Base-by-base conservation (phyloP, 768 basidiomycete species). In the Panus rudis region DNA sequence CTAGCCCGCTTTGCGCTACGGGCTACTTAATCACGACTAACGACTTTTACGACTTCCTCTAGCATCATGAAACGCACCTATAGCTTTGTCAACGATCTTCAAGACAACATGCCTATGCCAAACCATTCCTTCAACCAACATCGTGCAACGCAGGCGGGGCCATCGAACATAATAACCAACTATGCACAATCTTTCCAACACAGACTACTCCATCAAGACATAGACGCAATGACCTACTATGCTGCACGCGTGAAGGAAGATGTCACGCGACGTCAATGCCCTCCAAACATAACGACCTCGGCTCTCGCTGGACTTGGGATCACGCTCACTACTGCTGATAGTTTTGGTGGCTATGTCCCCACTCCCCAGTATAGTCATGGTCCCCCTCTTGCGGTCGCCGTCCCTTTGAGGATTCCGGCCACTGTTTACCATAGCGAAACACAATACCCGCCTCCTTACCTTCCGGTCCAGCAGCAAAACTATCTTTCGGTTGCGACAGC, bases 131-230 rank as follows among this genome's bases (percentile, higher is more conserved):
- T 43, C 17, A 46, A 39, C n/a, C 42, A 40, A 25, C 44, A 45
- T 40, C 41, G 27, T 35, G 53, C 50, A 43, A 43, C 49, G 48
- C 53, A 40, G 52, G 57, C 52, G 52, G 32, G 52, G 45, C 39
- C 43, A 12, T 16, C 26, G 16, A 25, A 43, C 22, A 34, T 19
- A n/a, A 27, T 43, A 11, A 27, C 8, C 33, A 33, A 46, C 22
- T 21, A 22, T 35, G n/a, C 33, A 8, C 33, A 16, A n/a, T 35
- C 33, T 35, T 20, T 30, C 33, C n/a, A 17, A 35, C 33, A 16
- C 16, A n/a, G n/a, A n/a, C n/a, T n/a, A n/a, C n/a, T n/a, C n/a
- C n/a, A n/a, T n/a, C n/a, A n/a, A n/a, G n/a, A n/a, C n/a, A n/a
- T n/a, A n/a, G n/a, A n/a, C n/a, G n/a, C n/a, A n/a, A n/a, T n/a